phyloP scores from a whole-genome alignment of 495 filamentous ascomycete species.

The Hyaloscypha bicolor region DNA sequence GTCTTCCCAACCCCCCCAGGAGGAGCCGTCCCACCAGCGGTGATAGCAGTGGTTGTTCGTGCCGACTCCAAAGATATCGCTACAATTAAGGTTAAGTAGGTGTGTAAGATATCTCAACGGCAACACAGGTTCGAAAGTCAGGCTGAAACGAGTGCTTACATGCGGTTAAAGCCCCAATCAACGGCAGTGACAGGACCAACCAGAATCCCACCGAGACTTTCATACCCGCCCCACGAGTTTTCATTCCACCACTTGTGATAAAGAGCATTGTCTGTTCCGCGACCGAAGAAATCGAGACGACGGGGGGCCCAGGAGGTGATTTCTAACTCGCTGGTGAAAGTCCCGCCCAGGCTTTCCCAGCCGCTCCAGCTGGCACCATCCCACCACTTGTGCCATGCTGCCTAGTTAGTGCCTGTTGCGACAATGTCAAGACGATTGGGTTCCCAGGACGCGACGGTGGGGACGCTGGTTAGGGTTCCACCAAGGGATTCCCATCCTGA shows the following conservation, averaged over 20 bases:
- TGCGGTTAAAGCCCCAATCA: slow-evolving; percentile 29
- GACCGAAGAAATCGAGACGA: slow-evolving; percentile 32
- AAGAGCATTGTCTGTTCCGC: slow-evolving; percentile 25
- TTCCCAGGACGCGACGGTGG: slow-evolving; percentile 26
- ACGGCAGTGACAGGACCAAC: slow-evolving; percentile 27
- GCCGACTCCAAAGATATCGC: no score
- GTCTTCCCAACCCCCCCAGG: no score
- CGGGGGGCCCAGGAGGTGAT: slow-evolving; percentile 36
- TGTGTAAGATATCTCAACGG: no score
- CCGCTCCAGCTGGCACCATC: slow-evolving; percentile 35
- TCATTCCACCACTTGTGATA: slow-evolving; percentile 35
- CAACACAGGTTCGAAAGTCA: no score
- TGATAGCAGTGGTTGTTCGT: no score
- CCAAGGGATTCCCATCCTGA: slow-evolving; percentile 35
- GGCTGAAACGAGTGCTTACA: no score
- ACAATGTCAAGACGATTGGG: slow-evolving; percentile 39
- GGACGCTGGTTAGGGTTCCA: slow-evolving; percentile 26
- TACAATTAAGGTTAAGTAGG: no score
- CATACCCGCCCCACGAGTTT: slow-evolving; percentile 28
- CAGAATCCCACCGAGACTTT: slow-evolving; percentile 34
- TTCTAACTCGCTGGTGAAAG: slow-evolving; percentile 24
- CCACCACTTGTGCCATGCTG: slow-evolving; percentile 37
- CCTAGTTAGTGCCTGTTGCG: slow-evolving; percentile 24
- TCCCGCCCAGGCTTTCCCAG: slow-evolving; percentile 34
- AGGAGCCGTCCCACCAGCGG: no score